phyloP scores from a whole-genome alignment of 2,329 filamentous ascomycete species.

The Metarhizium robertsii region DNA sequence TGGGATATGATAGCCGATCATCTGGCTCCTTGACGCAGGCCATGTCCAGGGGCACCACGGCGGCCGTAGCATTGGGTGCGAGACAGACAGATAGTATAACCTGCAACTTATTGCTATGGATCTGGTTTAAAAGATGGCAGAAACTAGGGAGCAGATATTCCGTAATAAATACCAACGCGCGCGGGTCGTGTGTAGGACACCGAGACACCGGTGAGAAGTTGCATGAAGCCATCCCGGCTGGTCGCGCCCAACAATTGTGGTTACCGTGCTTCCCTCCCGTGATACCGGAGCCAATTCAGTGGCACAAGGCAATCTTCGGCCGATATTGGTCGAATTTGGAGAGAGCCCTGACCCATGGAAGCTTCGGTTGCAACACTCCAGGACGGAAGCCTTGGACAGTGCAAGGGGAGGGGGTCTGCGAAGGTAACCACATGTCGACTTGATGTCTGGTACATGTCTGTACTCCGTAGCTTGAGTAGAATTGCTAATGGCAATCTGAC shows the following conservation, averaged over 20 bases:
- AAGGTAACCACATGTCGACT: no score
- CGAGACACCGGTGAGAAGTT: conserved; percentile 6
- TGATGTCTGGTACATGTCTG: no score
- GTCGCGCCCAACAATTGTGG: not conserved
- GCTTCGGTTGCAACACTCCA: not conserved
- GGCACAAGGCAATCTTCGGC: not conserved
- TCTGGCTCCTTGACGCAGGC: not conserved
- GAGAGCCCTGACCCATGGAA: not conserved
- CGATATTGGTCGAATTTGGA: not conserved
- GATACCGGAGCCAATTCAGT: not conserved
- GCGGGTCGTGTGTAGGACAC: conserved; percentile 1
- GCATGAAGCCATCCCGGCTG: not conserved
- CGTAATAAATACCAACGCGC: not conserved
- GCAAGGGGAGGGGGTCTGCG: no score
- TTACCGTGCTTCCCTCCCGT: not conserved
- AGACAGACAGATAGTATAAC: not conserved
- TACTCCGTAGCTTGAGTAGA: no score
- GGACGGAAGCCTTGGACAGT: no score
- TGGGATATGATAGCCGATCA: not conserved
- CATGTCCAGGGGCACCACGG: not conserved
- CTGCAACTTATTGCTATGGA: not conserved
- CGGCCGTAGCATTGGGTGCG: not conserved
- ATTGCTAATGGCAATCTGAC: no score
- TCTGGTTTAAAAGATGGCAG: not conserved
- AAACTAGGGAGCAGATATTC: not conserved